These are phyloP conservation scores for Monosporozyma yasuniensis DNA, from an alignment of 805 yeast species.

Conservation along the genomic window DNA sequence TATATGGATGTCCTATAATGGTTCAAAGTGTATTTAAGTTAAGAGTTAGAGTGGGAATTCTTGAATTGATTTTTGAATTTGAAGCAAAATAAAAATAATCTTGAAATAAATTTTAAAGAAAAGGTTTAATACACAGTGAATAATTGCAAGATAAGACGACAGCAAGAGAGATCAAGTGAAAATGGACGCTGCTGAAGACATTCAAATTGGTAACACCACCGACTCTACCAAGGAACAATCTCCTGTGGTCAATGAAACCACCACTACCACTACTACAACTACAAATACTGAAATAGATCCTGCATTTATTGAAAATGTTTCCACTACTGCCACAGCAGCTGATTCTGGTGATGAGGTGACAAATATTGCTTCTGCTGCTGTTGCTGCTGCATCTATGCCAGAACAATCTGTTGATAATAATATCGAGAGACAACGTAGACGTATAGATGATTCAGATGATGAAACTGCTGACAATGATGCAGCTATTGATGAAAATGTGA, in stretches of 20 bases:
- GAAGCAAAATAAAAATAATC: background rate
- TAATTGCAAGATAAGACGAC: too few species aligned
- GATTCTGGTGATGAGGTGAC: background rate
- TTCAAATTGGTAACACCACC: background rate
- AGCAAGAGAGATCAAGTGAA: background rate
- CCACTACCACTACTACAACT: too few species aligned
- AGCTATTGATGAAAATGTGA: background rate
- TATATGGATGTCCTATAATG: too few species aligned
- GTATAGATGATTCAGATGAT: slow-evolving; percentile 17
- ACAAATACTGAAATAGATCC: background rate
- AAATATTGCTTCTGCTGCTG: background rate
- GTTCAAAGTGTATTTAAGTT: too few species aligned
- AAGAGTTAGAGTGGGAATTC: too few species aligned
- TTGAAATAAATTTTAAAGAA: background rate
- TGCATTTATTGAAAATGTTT: background rate
- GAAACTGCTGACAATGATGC: background rate
- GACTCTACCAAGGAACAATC: background rate
- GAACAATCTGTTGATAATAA: background rate
- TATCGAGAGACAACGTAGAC: slow-evolving; percentile 22
- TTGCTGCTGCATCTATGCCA: background rate
- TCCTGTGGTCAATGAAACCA: background rate
- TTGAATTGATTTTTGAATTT: background rate
- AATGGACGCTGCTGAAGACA: background rate
- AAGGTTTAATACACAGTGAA: background rate
- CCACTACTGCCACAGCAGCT: background rate